Percentiles rank a stretch among this genome's conserved stretches.
These are phyloP conservation scores for Lindgomyces ingoldianus DNA, from an alignment of 495 filamentous ascomycete species.

Conservation along the genomic window DNA sequence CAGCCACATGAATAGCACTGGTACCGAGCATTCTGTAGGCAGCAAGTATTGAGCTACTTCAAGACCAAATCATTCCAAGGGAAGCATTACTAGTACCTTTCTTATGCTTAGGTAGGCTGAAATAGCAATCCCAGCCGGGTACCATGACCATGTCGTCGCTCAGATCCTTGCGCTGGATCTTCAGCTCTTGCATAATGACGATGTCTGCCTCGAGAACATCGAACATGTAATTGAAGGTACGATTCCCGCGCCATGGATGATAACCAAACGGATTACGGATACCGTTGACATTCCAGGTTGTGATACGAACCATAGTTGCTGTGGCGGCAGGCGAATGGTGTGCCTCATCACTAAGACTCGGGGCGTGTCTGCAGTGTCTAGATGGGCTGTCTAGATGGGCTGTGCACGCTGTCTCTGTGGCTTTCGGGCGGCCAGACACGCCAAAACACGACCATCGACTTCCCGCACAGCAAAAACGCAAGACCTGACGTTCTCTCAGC, in stretches of 20 bases:
- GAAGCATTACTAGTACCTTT: constrained; percentile 62
- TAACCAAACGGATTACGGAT: constrained; percentile 96
- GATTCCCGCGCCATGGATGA: constrained; percentile 87
- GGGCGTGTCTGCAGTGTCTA: neutral
- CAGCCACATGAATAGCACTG: neutral
- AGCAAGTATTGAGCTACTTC: neutral
- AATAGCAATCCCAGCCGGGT: constrained; percentile 94
- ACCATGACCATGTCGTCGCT: constrained; percentile 95
- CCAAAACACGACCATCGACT: neutral
- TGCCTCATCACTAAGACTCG: constrained; percentile 33
- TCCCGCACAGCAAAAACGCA: neutral
- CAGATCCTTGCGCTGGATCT: constrained; percentile 93
- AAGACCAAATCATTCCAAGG: constrained; percentile 4
- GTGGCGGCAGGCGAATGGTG: constrained; percentile 14
- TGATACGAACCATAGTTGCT: constrained; percentile 72
- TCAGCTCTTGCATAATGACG: constrained; percentile 91
- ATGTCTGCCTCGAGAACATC: constrained; percentile 92
- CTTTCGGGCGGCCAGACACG: neutral
- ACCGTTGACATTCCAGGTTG: constrained; percentile 97
- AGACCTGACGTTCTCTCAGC: neutral
- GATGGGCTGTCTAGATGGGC: neutral
- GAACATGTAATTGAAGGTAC: constrained; percentile 95
- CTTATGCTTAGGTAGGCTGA: constrained; percentile 88
- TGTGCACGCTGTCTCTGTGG: neutral
- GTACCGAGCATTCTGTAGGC: neutral